phyloP scores from a whole-genome alignment of 306 rosid genomes.

The Echinosophora koreensis region DNA sequence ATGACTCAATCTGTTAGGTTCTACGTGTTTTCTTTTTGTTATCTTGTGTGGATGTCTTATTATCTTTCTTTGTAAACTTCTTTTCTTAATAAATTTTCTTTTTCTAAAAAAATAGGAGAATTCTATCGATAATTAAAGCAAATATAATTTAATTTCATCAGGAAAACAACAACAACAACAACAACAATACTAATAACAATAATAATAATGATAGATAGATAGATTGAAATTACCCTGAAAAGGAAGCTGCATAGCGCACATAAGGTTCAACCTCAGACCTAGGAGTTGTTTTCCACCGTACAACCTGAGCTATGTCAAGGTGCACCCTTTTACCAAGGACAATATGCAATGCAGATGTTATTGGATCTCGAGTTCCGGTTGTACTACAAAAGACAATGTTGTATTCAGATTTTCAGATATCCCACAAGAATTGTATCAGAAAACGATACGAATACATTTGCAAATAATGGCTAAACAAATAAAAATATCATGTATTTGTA shows the following conservation, averaged over 20 bases:
- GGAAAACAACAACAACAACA: background rate
- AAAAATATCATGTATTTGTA: conserved; percentile 17
- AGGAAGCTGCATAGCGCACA: conserved; percentile 94
- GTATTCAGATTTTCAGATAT: conserved; percentile 42
- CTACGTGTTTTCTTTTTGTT: background rate
- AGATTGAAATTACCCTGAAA: conserved; percentile 80
- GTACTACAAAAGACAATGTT: conserved; percentile 66
- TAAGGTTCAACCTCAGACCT: conserved; percentile 78
- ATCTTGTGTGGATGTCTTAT: background rate
- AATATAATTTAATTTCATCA: conserved; percentile 14
- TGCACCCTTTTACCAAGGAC: conserved; percentile 83
- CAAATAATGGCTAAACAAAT: conserved; percentile 27
- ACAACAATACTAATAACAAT: too few species aligned
- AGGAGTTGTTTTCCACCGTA: conserved; percentile 85
- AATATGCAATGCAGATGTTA: conserved; percentile 87
- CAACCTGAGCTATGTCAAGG: conserved; percentile 96
- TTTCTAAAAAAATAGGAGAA: too few species aligned
- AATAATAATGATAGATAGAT: background rate
- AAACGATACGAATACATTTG: conserved; percentile 33
- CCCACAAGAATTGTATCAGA: conserved; percentile 19
- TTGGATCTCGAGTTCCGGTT: conserved; percentile 92
- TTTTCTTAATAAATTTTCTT: background rate
- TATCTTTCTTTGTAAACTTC: background rate
- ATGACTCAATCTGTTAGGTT: background rate
- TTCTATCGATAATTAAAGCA: conserved; percentile 4